phyloP scores from a whole-genome alignment of 2,329 filamentous ascomycete genomes.

The Pestalotiopsis sp. region DNA sequence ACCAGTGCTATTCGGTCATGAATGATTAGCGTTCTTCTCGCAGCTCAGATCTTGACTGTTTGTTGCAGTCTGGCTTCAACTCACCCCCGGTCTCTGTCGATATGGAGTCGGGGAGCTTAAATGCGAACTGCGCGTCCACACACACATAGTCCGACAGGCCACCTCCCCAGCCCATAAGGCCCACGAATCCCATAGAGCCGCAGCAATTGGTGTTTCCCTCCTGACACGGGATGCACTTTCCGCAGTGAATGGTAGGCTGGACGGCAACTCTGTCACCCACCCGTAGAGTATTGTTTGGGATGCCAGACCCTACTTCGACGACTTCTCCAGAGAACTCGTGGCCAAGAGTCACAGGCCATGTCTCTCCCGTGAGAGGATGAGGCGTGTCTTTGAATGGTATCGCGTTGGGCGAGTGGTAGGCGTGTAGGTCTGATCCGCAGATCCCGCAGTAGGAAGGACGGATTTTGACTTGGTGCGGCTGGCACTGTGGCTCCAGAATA shows the following conservation, averaged over 20 bases:
- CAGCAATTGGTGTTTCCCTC: constrained; percentile 60
- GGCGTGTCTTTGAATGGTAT: constrained; percentile 36
- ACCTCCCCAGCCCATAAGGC: constrained; percentile 47
- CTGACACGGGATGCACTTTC: constrained; percentile 56
- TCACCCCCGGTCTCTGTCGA: constrained; percentile 49
- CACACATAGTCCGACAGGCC: constrained; percentile 59
- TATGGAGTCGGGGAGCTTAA: constrained; percentile 54
- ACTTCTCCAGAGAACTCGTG: constrained; percentile 68
- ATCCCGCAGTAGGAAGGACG: constrained; percentile 35
- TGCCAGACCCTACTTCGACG: constrained; percentile 56
- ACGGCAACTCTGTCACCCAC: constrained; percentile 61
- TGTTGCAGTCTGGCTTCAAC: constrained; percentile 1
- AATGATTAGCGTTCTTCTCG: constrained; percentile 4
- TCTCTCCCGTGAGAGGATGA: constrained; percentile 60
- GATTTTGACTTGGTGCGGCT: constrained; percentile 26
- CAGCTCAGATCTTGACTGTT: constrained; percentile 13
- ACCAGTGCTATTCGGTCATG: constrained; percentile 49
- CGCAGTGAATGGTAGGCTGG: constrained; percentile 62
- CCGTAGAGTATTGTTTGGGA: constrained; percentile 41
- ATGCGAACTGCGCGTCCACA: constrained; percentile 49
- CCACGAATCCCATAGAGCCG: constrained; percentile 36
- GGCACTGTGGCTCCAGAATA: constrained; percentile 22
- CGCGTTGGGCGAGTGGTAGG: constrained; percentile 32
- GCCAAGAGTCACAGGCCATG: constrained; percentile 61
- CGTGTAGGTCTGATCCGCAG: constrained; percentile 37